Base-by-base conservation (phyloP, 148 eudicot species). In the Heliosperma pusillum region DNA sequence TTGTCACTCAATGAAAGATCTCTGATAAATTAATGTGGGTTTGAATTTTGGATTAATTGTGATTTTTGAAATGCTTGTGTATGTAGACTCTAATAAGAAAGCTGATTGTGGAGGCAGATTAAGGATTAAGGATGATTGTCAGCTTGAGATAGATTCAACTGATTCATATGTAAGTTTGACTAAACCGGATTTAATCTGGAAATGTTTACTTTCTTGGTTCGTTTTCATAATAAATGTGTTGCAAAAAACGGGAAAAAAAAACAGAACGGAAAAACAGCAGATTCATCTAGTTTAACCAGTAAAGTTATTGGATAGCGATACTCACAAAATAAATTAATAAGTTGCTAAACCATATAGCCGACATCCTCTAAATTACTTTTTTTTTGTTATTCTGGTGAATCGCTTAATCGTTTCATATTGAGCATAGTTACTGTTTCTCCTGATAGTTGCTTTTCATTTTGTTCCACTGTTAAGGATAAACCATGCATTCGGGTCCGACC, bases 401-500 rank as follows among this genome's bases (percentile, higher is more conserved):
- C 36, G 36, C 36, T 33, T 44, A 56, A 16, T 25, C 1, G 27
- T 26, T 62, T 26, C 16, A 25, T 13, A 55, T 45, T 4, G 5
- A 16, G 24, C 58, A 52, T 7, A 53, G 61, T 45, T 55, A 36
- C 17, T 25, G 17, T 56, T n/a, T 33, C n/a, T 69, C 10, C 45
- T 71, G 52, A 19, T 60, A 40, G 12, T 68, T 44, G 7, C 57
- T 26, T 71, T 26, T 9, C 33, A 78, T 67, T 47, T 44, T 70
- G 45, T 61, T 40, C 30, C 27, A 30, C 74, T 66, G 20, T 80
- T 68, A 86, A 93, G 98, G 93, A 89, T 61, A 76, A 81, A 60
- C 84, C 77, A 45, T 45, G 74, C 77, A 47, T 74, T 56, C 73
- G 76, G 52, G 86, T 75, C n/a, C 72, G 81, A 42, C 63, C 61